These are phyloP conservation scores for Arthrocladium fulminans DNA, from an alignment of 2,329 filamentous ascomycete species.

Conservation along the genomic window DNA sequence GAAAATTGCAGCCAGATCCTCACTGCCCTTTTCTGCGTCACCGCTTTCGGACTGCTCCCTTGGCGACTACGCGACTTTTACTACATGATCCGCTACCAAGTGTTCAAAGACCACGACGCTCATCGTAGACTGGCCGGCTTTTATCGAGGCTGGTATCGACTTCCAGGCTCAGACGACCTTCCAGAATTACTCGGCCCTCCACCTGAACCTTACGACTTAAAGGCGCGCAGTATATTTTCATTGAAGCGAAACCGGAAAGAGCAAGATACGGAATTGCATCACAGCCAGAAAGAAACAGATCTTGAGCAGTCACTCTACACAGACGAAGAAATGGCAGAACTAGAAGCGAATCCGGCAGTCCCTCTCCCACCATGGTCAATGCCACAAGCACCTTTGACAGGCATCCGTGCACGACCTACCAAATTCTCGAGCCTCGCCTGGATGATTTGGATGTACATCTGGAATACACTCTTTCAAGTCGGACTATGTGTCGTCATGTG, in stretches of 20 bases:
- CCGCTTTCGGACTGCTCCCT: conserved; percentile 72
- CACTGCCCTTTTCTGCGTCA: conserved; percentile 78
- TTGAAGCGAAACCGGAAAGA: not conserved
- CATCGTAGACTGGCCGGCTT: conserved; percentile 64
- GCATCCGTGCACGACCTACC: conserved; percentile 58
- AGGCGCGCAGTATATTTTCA: conserved; percentile 2
- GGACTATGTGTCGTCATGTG: conserved; percentile 74
- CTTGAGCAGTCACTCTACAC: conserved; percentile 14
- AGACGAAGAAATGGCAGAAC: conserved; percentile 45
- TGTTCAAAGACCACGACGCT: conserved; percentile 44
- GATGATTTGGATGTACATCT: conserved; percentile 67
- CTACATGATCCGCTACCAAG: conserved; percentile 58
- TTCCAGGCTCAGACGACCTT: conserved; percentile 56
- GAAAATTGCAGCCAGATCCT: conserved; percentile 77
- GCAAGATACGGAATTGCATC: not conserved
- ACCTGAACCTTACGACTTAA: conserved; percentile 8
- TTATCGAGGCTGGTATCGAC: conserved; percentile 65
- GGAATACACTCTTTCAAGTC: conserved; percentile 70
- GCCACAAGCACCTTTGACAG: conserved; percentile 61
- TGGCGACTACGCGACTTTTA: conserved; percentile 78
- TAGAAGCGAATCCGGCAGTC: conserved; percentile 43
- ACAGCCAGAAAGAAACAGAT: conserved; percentile 17
- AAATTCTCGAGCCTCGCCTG: conserved; percentile 67
- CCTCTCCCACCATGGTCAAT: conserved; percentile 57
- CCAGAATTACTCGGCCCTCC: conserved; percentile 28